These are phyloP conservation scores for Clonostachys sp. DNA, from an alignment of 2,329 filamentous ascomycete species.

Conservation along the genomic window DNA sequence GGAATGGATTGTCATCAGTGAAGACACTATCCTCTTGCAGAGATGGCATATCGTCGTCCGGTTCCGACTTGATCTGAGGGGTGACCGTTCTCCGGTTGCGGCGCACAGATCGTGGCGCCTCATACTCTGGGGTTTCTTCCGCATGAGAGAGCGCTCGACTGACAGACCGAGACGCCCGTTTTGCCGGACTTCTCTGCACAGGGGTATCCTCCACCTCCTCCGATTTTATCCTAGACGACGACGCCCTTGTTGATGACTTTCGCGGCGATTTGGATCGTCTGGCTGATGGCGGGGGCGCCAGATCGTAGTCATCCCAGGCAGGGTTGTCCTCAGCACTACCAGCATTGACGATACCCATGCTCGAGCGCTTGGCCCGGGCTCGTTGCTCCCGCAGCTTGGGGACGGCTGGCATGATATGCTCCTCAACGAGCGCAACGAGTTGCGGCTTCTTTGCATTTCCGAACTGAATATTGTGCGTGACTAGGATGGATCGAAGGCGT, in stretches of 20 bases:
- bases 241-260: slow-evolving; percentile 29
- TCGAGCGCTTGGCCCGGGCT: slow-evolving; percentile 78
- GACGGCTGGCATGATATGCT: slow-evolving; percentile 73
- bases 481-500: slow-evolving; percentile 82
- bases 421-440: slow-evolving; percentile 78
- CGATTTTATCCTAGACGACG: slow-evolving; percentile 41
- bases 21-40: slow-evolving; percentile 62
- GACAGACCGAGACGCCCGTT: slow-evolving; percentile 47
- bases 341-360: slow-evolving; percentile 73
- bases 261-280: slow-evolving; percentile 51
- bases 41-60: slow-evolving; percentile 30
- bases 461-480: slow-evolving; percentile 82
- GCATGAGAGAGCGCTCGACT: slow-evolving; percentile 49
- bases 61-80: slow-evolving; percentile 50
- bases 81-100: slow-evolving; percentile 46
- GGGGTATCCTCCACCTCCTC: slow-evolving; percentile 41
- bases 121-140: slow-evolving; percentile 37
- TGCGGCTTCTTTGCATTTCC: slow-evolving; percentile 88
- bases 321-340: slow-evolving; percentile 63
- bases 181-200: slow-evolving; percentile 39
- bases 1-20: slow-evolving; percentile 88
- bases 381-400: slow-evolving; percentile 71
- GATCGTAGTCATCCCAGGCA: slow-evolving; percentile 56
- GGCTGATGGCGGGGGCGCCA: slow-evolving; percentile 41
- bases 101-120: slow-evolving; percentile 38